Evolutionary conservation across 2,329 filamentous ascomycete genomes (phyloP), one percentile per base, ranked within the genome.

Genomic region (Fusarium pseudonygamai): DNA sequence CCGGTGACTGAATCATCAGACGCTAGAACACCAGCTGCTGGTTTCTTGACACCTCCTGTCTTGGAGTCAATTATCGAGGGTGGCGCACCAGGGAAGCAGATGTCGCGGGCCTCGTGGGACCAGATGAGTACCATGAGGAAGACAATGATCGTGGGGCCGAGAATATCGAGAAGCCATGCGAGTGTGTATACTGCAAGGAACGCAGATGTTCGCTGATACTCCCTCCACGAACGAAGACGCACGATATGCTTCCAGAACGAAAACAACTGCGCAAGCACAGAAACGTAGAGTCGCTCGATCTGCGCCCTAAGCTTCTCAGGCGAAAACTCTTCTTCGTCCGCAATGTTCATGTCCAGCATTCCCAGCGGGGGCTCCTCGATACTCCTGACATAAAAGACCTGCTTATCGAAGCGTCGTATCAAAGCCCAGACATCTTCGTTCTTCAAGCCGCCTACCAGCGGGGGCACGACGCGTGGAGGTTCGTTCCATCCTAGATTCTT

Each of bases 321-420:
- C 0, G 92, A 93, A 80, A 96, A 96, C 64, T 95, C 92, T 74
- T 96, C 93, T 60, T 96, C 91, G 43, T 95, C 92, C 9, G 93
- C 91, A 63, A 94, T 92, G 75, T 95, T 94, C 66, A 97, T 87
- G 80, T 97, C 94, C 42, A 97, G 84, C 20, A 90, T 89, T 11
- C 92, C 93, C 3, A 92, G 87, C 2, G 82, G 82, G 0, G 77
- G 66, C 42, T 82, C 76, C 1, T 80, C 75, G 14, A 91, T 89
- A 34, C 92, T 90, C 79, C 93, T 94, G 75, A 96, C 92, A 82
- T 89, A 84, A 71, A 89, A 89, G 59, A 89, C 83, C 82, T 90
- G 88, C 85, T 94, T 94, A 79, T 95, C 91, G 80, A 95, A 95
- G 3, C 93, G 86, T 30, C 93, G 85, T 36, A 93, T 83, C 24